Conservation (phyloP, 1,139 yeast genomes). For the Kodamaea suecica region DNA sequence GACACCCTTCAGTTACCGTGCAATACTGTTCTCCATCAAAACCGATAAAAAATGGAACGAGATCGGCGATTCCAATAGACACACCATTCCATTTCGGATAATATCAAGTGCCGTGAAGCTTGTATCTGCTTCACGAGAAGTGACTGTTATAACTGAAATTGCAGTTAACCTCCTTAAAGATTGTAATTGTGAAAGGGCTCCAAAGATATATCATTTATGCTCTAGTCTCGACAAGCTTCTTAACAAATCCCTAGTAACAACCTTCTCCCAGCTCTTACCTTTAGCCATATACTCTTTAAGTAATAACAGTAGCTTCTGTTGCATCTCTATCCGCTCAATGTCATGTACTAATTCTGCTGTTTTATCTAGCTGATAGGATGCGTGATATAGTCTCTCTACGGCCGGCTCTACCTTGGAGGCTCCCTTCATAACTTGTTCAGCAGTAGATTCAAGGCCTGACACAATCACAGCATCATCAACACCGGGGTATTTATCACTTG, state of each 20-base stretch:
- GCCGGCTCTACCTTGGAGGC: conserved; percentile 9
- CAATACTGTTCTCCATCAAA: too few species aligned
- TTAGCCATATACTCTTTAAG: conserved; percentile 5
- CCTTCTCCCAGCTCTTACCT: conserved; percentile 1
- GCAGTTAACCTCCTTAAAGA: too few species aligned
- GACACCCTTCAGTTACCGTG: too few species aligned
- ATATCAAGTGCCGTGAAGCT: too few species aligned
- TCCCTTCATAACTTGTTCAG: conserved; percentile 3
- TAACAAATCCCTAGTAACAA: conserved; percentile 9
- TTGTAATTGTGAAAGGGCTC: too few species aligned
- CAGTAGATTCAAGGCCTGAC: conserved; percentile 4
- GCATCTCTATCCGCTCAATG: conserved; percentile 2
- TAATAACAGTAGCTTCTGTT: conserved; percentile 5
- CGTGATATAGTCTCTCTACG: conserved; percentile 16
- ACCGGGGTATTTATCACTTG: conserved; percentile 5
- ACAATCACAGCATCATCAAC: conserved; percentile 6
- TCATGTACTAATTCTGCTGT: conserved; percentile 12
- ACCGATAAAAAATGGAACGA: too few species aligned
- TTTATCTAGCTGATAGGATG: conserved; percentile 15
- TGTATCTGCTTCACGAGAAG: too few species aligned
- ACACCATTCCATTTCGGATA: too few species aligned
- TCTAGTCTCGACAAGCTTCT: conserved; percentile 13
- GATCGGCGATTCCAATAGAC: too few species aligned
- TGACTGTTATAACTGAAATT: too few species aligned
- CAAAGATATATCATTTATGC: too few species aligned